Base-by-base conservation (phyloP, 1,139 yeast species). In the Blastobotrys serpentis region DNA sequence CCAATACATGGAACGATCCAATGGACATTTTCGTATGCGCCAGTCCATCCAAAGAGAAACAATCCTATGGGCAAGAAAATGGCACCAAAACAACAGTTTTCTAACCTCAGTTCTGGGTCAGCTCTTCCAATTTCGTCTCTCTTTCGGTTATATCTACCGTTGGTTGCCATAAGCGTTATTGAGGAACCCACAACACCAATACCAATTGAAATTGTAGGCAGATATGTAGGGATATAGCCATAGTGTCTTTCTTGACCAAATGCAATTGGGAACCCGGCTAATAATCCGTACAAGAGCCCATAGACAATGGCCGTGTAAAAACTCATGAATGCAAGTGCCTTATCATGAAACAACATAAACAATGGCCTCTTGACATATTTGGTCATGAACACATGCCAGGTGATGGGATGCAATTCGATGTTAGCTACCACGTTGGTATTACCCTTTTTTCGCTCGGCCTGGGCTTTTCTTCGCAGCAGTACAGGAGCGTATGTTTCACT, bases 1-100 rank as follows among this genome's bases (percentile, higher is more conserved):
- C 90, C 82, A 1, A 84, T 78, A 26, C 81, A 72, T n/a, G 94
- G 88, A 6, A 80, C 86, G 70, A 84, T 79, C 92, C 92, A 87
- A 65, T 85, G 94, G 29, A 85, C 50, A 13, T 48, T 25, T 11
- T 44, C 46, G 22, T 43, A 49, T 60, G 79, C 76, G 4, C 86
- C 77, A 2, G 80, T 67, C 81, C 82, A 78, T 1, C 75, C 79
- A 56, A 76, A 73, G 8, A 76, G 64, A 45, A 76, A 70, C 16
- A 76, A 55, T 2, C 80, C 78, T 40, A 67, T 51, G 1, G 80
- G 78, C 63, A 76, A 68, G 19, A 78, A 74, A 19, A 82, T 62
- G 1, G 88, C 79, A 25, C 78, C 81, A 23, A 68, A 52, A 53
- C 48, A 47, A 48, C 48, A 47, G 36, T 43, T 43, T 23, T 38